phyloP scores from a whole-genome alignment of 208 protist genomes.

The Crithidia bombi region DNA sequence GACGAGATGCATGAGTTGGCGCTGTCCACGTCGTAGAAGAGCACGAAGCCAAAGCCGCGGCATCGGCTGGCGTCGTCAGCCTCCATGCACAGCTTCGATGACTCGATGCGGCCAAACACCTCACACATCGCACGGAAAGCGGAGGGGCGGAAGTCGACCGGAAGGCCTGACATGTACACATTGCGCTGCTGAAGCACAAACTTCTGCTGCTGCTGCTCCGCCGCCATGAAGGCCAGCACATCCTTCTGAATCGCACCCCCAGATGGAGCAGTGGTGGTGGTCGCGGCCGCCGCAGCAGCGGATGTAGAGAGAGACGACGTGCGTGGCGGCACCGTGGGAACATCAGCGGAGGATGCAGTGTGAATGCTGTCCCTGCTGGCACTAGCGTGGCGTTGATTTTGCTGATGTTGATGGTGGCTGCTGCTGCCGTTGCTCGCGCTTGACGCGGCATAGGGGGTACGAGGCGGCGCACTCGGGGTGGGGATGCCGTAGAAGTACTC shows the following conservation, averaged over 20 bases:
- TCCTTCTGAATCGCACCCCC: conserved; percentile 28
- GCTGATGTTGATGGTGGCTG: neutral
- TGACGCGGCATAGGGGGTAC: conserved; percentile 10
- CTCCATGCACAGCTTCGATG: conserved; percentile 65
- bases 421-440: conserved; percentile 31
- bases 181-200: conserved; percentile 63
- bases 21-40: conserved; percentile 54
- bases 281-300: no score
- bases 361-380: conserved; percentile 10
- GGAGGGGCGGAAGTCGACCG: conserved; percentile 46
- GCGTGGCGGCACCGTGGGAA: neutral
- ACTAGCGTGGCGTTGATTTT: neutral
- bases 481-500: conserved; percentile 34
- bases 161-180: conserved; percentile 71
- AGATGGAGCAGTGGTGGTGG: neutral
- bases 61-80: conserved; percentile 41
- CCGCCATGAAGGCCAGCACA: conserved; percentile 29
- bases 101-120: conserved; percentile 59
- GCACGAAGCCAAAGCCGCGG: conserved; percentile 69
- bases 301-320: neutral
- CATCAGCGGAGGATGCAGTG: neutral
- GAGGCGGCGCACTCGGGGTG: conserved; percentile 20
- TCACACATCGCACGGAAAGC: conserved; percentile 65
- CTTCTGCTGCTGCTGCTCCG: conserved; percentile 38
- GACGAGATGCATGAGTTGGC: conserved; percentile 59